Conservation (phyloP, 2,329 filamentous ascomycete genomes). For the Stachybotrys elegans region DNA sequence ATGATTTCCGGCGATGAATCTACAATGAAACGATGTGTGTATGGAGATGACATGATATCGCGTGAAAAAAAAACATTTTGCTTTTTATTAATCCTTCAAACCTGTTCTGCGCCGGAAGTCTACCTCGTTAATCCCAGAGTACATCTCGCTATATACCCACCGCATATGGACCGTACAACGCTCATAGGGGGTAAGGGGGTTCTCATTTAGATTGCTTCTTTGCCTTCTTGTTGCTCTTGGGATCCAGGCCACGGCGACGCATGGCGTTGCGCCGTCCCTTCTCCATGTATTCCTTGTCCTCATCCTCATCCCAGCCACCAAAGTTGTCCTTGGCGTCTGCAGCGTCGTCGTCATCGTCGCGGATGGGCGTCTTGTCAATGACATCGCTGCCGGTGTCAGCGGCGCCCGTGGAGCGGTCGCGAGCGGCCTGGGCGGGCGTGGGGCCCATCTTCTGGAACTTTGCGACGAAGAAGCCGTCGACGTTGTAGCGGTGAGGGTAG, state of each 20-base stretch:
- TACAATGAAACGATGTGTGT: no score
- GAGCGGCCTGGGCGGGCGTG: conserved; percentile 52
- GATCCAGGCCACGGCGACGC: conserved; percentile 69
- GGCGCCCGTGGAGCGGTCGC: conserved; percentile 22
- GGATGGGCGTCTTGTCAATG: conserved; percentile 66
- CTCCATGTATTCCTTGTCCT: conserved; percentile 66
- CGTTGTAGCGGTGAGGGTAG: conserved; percentile 89
- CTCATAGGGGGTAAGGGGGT: no score
- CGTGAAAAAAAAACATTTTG: no score
- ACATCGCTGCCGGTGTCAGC: conserved; percentile 31
- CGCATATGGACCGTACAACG: no score
- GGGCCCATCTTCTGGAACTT: conserved; percentile 93
- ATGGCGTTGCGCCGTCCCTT: conserved; percentile 69
- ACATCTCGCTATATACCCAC: no score
- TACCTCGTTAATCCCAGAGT: no score
- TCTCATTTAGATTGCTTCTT: conserved; percentile 18
- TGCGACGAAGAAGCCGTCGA: conserved; percentile 97
- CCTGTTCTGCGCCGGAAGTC: no score
- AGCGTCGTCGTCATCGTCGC: conserved; percentile 39
- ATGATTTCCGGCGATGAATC: no score
- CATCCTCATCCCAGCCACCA: conserved; percentile 69
- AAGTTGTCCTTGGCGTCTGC: conserved; percentile 54
- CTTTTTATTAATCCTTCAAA: no score
- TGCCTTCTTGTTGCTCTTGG: conserved; percentile 44
- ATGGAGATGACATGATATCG: no score